phyloP scores from a whole-genome alignment of 768 basidiomycete species.

The Sutorius australiensis region DNA sequence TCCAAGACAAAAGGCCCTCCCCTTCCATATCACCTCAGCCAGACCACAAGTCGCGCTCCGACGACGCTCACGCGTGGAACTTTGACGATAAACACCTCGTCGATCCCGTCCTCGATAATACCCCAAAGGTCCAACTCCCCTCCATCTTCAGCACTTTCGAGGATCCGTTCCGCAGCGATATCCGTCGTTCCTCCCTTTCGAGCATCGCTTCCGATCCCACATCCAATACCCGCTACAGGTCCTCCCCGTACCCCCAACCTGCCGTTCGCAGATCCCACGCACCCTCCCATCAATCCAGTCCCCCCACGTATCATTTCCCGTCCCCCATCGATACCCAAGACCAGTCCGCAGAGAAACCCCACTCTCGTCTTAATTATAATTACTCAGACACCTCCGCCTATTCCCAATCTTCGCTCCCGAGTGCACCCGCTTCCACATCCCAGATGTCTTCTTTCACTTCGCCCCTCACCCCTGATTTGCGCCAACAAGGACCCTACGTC shows the following conservation, averaged over 20 bases:
- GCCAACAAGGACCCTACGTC: conserved; percentile 38
- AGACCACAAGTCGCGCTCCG: conserved; percentile 42
- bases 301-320: conserved; percentile 58
- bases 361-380: conserved; percentile 37
- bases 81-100: conserved; percentile 38
- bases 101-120: conserved; percentile 41
- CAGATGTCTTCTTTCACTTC: conserved; percentile 49
- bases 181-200: conserved; percentile 63
- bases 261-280: conserved; percentile 46
- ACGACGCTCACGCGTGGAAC: conserved; percentile 23
- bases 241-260: conserved; percentile 55
- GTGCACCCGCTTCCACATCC: conserved; percentile 49
- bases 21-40: conserved; percentile 49
- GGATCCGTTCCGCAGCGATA: conserved; percentile 51
- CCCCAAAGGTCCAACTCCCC: conserved; percentile 60
- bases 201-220: conserved; percentile 49
- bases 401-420: conserved; percentile 48
- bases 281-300: conserved; percentile 36
- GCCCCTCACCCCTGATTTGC: conserved; percentile 45
- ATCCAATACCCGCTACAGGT: conserved; percentile 43
- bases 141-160: conserved; percentile 71
- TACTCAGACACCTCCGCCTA: conserved; percentile 47
- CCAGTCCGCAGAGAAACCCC: conserved; percentile 36
- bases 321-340: conserved; percentile 38
- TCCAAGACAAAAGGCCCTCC: conserved; percentile 57